These are phyloP conservation scores for Pseudophaeomoniella oleicola DNA, from an alignment of 2,329 filamentous ascomycete species.

Conservation along the genomic window DNA sequence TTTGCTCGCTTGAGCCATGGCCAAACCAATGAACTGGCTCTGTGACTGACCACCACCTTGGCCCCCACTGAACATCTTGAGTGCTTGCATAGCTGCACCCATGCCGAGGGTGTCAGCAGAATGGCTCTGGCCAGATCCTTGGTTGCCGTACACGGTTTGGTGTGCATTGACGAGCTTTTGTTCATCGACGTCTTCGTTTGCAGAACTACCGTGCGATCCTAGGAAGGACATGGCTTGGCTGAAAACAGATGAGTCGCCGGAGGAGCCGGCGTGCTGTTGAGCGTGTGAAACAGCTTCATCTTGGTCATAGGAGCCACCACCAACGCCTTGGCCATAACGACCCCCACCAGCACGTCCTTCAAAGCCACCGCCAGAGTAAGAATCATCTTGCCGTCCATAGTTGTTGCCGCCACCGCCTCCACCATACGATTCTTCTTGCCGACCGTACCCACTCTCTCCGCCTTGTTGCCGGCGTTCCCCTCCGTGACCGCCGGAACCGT, in stretches of 20 bases:
- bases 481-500: too few species aligned
- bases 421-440: conserved; percentile 7
- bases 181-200: conserved; percentile 44
- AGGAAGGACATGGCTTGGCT: conserved; percentile 40
- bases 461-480: conserved; percentile 4
- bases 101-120: conserved; percentile 24
- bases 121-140: conserved; percentile 34
- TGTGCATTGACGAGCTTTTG: conserved; percentile 58
- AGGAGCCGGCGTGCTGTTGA: conserved; percentile 32
- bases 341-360: conserved; percentile 5
- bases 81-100: conserved; percentile 40
- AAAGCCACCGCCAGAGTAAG: conserved; percentile 4
- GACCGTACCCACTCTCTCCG: too few species aligned
- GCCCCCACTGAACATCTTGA: conserved; percentile 60
- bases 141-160: conserved; percentile 52
- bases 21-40: conserved; percentile 69
- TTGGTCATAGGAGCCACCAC: conserved; percentile 31
- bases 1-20: conserved; percentile 78
- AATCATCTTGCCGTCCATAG: conserved; percentile 9
- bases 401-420: conserved; percentile 7
- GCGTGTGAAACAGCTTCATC: conserved; percentile 41
- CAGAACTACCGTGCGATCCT: conserved; percentile 31
- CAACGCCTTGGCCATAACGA: conserved; percentile 1
- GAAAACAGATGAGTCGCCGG: conserved; percentile 40
- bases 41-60: conserved; percentile 42